Evolutionary conservation across 2,329 filamentous ascomycete genomes (phyloP), one percentile per base, ranked within the genome.

Genomic region (Diaporthe caulivora): DNA sequence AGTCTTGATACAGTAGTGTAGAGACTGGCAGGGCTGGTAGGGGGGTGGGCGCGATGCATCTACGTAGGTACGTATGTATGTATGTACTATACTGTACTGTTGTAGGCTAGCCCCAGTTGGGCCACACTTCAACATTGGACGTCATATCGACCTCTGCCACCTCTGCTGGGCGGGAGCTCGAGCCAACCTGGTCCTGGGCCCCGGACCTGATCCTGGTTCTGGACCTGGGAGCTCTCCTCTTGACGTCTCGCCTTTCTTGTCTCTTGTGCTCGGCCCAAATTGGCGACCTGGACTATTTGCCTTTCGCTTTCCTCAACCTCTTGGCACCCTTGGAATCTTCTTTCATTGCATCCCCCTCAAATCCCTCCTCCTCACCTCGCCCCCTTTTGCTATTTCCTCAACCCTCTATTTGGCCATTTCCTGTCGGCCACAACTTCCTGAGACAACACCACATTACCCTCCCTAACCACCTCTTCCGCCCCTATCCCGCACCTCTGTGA

Each of bases 241-340:
- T 65, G 44, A 65, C 62, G 29, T 65, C 44, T 65, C 62, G 62
- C 44, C 62, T 65, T n/a, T 51, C 42, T 65, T 49, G 42, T 49
- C 26, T 44, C 60, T 58, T 58, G 21, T 64, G 40, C 58, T 47
- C 40, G 58, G 58, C 42, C 58, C 42, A 64, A 64, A 29, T 64
- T 47, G 60, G 40, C 18, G 47, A n/a, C 60, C 60, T 65, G 60
- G 26, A 37, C 60, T 65, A 65, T 65, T 65, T 65, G 62, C 62
- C 62, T 65, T 65, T 65, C 21, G 62, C 44, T 65, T 40, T 65
- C 26, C 62, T 65, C 62, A 65, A 65, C 62, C 62, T 65, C 62
- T 65, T 65, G 62, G 62, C 62, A 65, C 29, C 37, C 62, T 65
- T 51, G 29, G 62, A 51, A 65, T 65, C 62, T 65, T 51, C 29